Evolutionary conservation across 2,329 filamentous ascomycete genomes (phyloP).

Genomic region (Trichoderma arundinaceum): DNA sequence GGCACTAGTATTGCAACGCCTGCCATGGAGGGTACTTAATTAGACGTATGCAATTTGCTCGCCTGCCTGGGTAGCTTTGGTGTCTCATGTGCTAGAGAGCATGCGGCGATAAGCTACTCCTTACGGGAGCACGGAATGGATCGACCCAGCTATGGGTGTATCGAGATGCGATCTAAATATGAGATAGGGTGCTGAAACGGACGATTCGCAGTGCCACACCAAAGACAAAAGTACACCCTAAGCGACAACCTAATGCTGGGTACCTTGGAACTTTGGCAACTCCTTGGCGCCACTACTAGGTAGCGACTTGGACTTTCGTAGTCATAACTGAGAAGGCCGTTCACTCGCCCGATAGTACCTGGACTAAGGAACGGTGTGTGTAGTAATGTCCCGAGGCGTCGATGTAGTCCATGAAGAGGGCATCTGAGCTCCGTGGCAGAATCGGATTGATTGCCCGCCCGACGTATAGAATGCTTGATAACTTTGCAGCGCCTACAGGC

Average conservation of each 20-base stretch:
- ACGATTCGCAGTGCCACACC: constrained; percentile 15
- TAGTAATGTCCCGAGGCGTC: no score
- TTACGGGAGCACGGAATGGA: constrained; percentile 9
- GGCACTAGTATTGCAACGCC: constrained; percentile 6
- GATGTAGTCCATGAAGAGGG: no score
- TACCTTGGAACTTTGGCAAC: neutral
- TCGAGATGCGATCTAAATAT: constrained; percentile 25
- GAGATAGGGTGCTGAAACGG: constrained; percentile 26
- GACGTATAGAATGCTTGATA: neutral
- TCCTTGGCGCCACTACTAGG: neutral
- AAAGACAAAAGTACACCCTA: neutral
- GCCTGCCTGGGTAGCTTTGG: neutral
- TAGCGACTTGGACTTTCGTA: neutral
- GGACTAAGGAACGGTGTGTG: no score
- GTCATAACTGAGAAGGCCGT: neutral
- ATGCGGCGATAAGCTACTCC: neutral
- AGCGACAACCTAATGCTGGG: neutral
- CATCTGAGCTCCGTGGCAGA: no score
- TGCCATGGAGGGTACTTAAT: constrained; percentile 12
- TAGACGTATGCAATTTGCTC: neutral
- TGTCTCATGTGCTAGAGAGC: constrained; percentile 16
- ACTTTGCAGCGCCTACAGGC: neutral
- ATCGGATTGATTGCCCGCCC: neutral
- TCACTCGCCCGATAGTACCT: neutral
- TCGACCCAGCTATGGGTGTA: constrained; percentile 24